phyloP scores from a whole-genome alignment of 176 grass and related monocot species.

The Rhynchospora pubera region DNA sequence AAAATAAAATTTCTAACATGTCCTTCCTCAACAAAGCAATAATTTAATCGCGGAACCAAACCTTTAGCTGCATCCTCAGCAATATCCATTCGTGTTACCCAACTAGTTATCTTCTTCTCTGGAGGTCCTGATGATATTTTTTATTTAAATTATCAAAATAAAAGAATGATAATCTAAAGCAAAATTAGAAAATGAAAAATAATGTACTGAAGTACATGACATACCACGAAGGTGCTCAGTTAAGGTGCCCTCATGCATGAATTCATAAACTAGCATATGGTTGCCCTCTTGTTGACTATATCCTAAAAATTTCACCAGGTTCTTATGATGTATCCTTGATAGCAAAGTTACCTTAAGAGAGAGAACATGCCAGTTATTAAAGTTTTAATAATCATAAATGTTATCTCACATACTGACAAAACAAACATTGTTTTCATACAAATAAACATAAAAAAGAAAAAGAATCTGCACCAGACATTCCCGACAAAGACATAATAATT shows the following conservation, averaged over 20 bases:
- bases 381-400: slow-evolving; percentile 10
- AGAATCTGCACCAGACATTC: too few species aligned
- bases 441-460: background rate
- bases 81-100: too few species aligned
- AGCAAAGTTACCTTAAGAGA: slow-evolving; percentile 80
- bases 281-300: slow-evolving; percentile 94
- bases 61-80: too few species aligned
- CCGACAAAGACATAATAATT: background rate
- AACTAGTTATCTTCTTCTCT: too few species aligned
- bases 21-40: too few species aligned
- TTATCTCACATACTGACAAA: too few species aligned
- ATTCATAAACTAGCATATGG: slow-evolving; percentile 95
- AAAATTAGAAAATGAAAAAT: background rate
- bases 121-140: too few species aligned
- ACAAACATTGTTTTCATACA: background rate
- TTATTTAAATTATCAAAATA: background rate
- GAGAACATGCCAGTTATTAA: background rate
- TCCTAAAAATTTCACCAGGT: slow-evolving; percentile 87
- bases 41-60: background rate
- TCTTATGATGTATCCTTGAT: slow-evolving; percentile 94
- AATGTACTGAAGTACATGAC: background rate
- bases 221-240: slow-evolving; percentile 81
- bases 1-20: background rate
- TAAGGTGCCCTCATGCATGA: slow-evolving; percentile 91
- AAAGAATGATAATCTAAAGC: background rate